Evolutionary conservation across 768 basidiomycete species (phyloP).

Genomic region (Erythrobasidium yunnanense): DNA sequence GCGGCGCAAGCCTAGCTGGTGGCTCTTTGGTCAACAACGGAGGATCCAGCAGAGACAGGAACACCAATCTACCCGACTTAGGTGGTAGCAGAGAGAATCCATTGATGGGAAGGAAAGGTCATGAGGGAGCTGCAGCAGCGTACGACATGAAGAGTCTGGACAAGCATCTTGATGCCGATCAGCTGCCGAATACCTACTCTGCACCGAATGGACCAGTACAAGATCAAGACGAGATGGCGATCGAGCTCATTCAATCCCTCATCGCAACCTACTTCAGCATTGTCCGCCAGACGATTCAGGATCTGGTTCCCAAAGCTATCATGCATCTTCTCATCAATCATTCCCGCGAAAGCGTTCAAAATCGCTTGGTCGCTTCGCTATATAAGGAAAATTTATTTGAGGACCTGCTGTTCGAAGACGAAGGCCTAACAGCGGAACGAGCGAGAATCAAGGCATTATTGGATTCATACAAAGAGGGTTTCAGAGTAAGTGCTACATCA

Average conservation of each 20-base stretch:
- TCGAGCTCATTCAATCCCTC: slow-evolving; percentile 79
- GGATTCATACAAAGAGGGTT: slow-evolving; percentile 75
- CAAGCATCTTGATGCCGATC: slow-evolving; percentile 89
- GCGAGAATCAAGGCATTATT: slow-evolving; percentile 83
- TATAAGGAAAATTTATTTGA: slow-evolving; percentile 90
- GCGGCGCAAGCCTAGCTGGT: slow-evolving; percentile 56
- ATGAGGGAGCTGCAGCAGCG: slow-evolving; percentile 70
- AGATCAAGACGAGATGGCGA: slow-evolving; percentile 90
- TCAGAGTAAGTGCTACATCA: slow-evolving; percentile 28
- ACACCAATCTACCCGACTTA: not conserved
- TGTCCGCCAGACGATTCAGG: slow-evolving; percentile 90
- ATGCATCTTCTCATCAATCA: slow-evolving; percentile 70
- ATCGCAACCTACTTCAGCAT: slow-evolving; percentile 94
- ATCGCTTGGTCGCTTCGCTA: slow-evolving; percentile 79
- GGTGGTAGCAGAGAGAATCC: slow-evolving; percentile 24
- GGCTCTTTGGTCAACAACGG: not conserved
- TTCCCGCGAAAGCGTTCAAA: slow-evolving; percentile 93
- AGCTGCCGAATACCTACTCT: not conserved
- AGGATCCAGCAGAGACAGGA: not conserved
- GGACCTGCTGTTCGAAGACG: slow-evolving; percentile 88
- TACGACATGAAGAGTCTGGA: slow-evolving; percentile 98
- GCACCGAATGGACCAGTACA: slow-evolving; percentile 45
- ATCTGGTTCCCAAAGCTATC: slow-evolving; percentile 69
- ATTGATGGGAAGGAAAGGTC: slow-evolving; percentile 43
- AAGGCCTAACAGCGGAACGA: slow-evolving; percentile 83